phyloP scores from a whole-genome alignment of 805 yeast genomes.

The Saccharomycopsis sp. region DNA sequence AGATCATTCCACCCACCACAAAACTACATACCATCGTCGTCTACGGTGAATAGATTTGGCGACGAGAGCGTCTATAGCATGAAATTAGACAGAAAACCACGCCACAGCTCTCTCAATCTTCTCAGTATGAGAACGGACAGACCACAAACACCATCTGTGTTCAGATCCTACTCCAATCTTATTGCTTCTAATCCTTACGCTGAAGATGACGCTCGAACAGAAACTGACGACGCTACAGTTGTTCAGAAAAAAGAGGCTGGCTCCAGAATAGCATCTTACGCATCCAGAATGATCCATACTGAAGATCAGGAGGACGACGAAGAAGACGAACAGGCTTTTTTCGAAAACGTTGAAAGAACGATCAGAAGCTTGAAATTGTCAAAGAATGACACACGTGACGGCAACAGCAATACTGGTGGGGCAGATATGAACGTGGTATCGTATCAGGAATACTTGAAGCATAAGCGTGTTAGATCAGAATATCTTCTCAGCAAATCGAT shows the following conservation, averaged over 20 bases:
- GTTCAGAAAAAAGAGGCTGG: background rate
- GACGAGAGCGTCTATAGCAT: background rate
- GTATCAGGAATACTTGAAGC: slow-evolving; percentile 3
- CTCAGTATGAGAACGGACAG: background rate
- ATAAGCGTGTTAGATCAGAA: slow-evolving; percentile 6
- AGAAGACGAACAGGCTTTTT: background rate
- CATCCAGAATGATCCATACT: background rate
- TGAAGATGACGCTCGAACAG: background rate
- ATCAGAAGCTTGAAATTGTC: background rate
- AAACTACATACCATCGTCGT: background rate
- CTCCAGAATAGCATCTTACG: background rate
- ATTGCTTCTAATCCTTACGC: background rate
- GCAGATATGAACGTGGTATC: background rate
- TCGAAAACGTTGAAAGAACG: background rate
- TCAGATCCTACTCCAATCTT: background rate
- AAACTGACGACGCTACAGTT: background rate
- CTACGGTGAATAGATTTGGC: background rate
- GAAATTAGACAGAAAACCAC: background rate
- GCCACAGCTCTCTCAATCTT: background rate
- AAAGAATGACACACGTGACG: background rate
- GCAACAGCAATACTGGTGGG: background rate
- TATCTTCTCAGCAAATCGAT: slow-evolving; percentile 6
- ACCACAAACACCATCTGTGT: background rate
- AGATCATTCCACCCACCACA: background rate
- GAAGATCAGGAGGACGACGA: background rate